Percentiles rank a stretch among this genome's conserved stretches.
Evolutionary conservation across 371 early-diverging fungal species (phyloP).

Genomic region (Mucor mucedo): DNA sequence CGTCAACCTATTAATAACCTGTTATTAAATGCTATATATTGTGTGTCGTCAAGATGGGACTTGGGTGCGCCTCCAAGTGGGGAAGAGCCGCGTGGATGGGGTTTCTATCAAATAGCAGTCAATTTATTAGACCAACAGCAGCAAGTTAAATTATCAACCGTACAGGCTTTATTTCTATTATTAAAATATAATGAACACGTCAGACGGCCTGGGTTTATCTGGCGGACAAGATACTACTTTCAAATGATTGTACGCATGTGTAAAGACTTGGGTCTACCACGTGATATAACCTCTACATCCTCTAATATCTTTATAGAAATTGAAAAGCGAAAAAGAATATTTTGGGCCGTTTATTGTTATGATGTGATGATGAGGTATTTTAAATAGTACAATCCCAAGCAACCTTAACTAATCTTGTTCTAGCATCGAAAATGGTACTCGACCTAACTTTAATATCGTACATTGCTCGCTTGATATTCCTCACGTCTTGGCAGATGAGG

Average conservation of each 20-base stretch:
- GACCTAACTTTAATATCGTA: constrained; percentile 17
- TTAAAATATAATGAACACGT: constrained; percentile 45
- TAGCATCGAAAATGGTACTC: constrained; percentile 34
- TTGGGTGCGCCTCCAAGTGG: constrained; percentile 5
- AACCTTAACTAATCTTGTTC: neutral
- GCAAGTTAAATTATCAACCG: constrained; percentile 28
- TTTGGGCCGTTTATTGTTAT: constrained; percentile 40
- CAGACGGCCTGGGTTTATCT: constrained; percentile 37
- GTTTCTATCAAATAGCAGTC: constrained; percentile 33
- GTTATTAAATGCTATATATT: constrained; percentile 39
- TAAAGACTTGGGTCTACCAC: constrained; percentile 32
- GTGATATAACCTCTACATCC: constrained; percentile 4
- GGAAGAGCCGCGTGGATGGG: constrained; percentile 37
- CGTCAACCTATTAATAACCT: constrained; percentile 11
- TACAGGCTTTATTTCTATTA: constrained; percentile 39
- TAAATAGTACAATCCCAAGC: neutral
- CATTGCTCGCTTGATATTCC: constrained; percentile 24
- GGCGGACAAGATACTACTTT: constrained; percentile 33
- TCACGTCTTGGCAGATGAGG: constrained; percentile 24
- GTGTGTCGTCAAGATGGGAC: constrained; percentile 40
- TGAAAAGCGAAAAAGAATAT: constrained; percentile 33
- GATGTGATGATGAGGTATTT: constrained; percentile 42
- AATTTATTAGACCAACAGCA: constrained; percentile 27
- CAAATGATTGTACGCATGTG: constrained; percentile 37
- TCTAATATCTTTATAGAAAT: constrained; percentile 8